Evolutionary conservation across 202 grass and related monocot genomes (phyloP), one percentile per base, ranked within the genome.

Genomic region (Panicum virgatum): DNA sequence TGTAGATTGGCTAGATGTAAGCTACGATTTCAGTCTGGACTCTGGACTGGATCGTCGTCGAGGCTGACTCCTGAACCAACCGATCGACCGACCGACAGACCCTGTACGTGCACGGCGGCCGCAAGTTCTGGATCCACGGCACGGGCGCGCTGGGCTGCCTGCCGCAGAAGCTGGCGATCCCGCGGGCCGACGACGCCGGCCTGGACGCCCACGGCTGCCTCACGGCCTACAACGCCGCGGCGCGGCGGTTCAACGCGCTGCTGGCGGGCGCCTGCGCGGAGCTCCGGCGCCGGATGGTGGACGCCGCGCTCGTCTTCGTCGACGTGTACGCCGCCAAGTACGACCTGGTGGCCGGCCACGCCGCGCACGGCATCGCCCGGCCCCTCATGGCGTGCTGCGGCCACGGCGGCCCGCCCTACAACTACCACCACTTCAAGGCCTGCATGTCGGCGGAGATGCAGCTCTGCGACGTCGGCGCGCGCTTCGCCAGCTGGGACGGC

Each of bases 141-240:
- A 98, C 92, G 0, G 96, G 96, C 12, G 87, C 96, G 25, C 80
- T 92, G 20, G 96, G 96, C 0, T 98, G 96, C 88, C 83, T 98
- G 54, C 92, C 96, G 27, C 88, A 98, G 71, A 91, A 88, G 37
- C 88, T 95, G 15, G 74, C 96, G 12, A 58, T 86, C 79, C 87
- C 85, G 6, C 85, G 90, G 51, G 86, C 50, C 52, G 86, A 80
- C 46, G 72, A 89, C 66, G 22, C 66, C 48, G 75, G 52, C 59
- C 88, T 95, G 2, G 92, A 98, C 66, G 23, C 13, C 54, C 19
- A 86, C 44, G 92, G 96, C 46, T 98, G 96, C 86, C 86, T 98
- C 74, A 71, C 65, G 0, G 80, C 74, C 9, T 90, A 90, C 86
- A 95, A 98, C 85, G 23, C 66, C 18, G 96, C 50, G 2, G 90